These are phyloP conservation scores for Fusarium subtropicale DNA, from an alignment of 2,329 filamentous ascomycete species.

Conservation along the genomic window DNA sequence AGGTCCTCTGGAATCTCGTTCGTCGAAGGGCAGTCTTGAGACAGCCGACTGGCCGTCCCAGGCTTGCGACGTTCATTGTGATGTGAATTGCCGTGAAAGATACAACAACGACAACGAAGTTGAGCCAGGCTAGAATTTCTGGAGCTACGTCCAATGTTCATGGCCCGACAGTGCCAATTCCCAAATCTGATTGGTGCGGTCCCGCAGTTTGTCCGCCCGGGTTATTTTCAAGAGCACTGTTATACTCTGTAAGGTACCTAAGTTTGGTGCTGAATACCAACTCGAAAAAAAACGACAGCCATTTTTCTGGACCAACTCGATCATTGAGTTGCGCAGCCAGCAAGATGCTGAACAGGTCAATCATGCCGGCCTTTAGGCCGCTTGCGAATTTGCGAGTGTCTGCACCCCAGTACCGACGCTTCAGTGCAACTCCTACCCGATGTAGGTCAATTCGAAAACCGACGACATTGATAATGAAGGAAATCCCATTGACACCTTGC, in stretches of 20 bases:
- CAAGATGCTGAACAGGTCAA: conserved; percentile 40
- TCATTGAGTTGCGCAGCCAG: conserved; percentile 10
- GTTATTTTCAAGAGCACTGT: conserved; percentile 25
- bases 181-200: conserved; percentile 54
- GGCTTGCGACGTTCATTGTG: conserved; percentile 70
- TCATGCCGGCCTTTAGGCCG: conserved; percentile 46
- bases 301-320: conserved; percentile 14
- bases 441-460: conserved; percentile 42
- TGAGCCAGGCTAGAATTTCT: conserved; percentile 46
- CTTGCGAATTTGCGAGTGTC: conserved; percentile 32
- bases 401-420: conserved; percentile 37
- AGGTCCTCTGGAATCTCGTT: conserved; percentile 61
- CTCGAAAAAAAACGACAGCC: not conserved
- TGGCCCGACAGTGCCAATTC: conserved; percentile 33
- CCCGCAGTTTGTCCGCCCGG: conserved; percentile 48
- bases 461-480: not conserved
- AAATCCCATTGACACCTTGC: conserved; percentile 22
- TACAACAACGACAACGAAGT: conserved; percentile 35
- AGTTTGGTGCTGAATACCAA: not conserved
- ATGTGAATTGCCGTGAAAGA: conserved; percentile 38
- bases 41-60: conserved; percentile 76
- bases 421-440: conserved; percentile 48
- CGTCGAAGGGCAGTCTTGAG: conserved; percentile 74
- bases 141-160: conserved; percentile 37
- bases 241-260: no score